phyloP scores from a whole-genome alignment of 148 eudicot genomes.

The Talinum fruticosum region DNA sequence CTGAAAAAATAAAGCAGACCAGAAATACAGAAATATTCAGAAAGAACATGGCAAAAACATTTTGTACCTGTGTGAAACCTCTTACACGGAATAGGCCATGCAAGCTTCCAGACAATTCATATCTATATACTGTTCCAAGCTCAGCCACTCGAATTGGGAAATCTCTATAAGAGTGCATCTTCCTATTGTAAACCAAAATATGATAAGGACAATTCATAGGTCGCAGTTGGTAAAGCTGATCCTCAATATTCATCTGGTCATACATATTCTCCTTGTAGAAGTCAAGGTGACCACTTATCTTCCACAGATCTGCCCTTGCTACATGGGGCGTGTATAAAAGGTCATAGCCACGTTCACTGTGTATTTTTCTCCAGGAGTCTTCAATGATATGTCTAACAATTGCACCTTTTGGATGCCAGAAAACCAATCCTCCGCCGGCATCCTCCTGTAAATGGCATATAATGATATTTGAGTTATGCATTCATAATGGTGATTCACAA shows the following conservation, averaged over 20 bases:
- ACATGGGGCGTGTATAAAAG: conserved; percentile 97
- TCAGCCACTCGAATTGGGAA: conserved; percentile 94
- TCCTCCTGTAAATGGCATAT: conserved; percentile 61
- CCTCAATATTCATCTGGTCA: conserved; percentile 96
- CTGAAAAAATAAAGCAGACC: not conserved
- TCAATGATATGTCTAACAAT: conserved; percentile 87
- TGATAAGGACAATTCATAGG: conserved; percentile 99
- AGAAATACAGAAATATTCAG: not conserved
- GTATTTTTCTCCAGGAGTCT: conserved; percentile 90
- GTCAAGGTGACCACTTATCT: conserved; percentile 97
- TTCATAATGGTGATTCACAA: not conserved
- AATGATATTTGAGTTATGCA: not conserved
- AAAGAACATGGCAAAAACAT: not conserved
- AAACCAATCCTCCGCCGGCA: conserved; percentile 98
- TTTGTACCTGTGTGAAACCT: conserved; percentile 91
- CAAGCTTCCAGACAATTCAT: conserved; percentile 90
- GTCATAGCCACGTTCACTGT: conserved; percentile 80
- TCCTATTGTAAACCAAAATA: conserved; percentile 81
- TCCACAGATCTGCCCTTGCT: conserved; percentile 96
- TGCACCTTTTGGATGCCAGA: conserved; percentile 99
- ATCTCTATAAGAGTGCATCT: conserved; percentile 87
- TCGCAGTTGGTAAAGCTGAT: conserved; percentile 94
- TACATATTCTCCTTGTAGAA: conserved; percentile 95
- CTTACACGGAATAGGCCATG: conserved; percentile 99
- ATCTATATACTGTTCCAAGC: conserved; percentile 96